Evolutionary conservation across 768 basidiomycete species (phyloP).

Genomic region (Mycena olivaceomarginata): DNA sequence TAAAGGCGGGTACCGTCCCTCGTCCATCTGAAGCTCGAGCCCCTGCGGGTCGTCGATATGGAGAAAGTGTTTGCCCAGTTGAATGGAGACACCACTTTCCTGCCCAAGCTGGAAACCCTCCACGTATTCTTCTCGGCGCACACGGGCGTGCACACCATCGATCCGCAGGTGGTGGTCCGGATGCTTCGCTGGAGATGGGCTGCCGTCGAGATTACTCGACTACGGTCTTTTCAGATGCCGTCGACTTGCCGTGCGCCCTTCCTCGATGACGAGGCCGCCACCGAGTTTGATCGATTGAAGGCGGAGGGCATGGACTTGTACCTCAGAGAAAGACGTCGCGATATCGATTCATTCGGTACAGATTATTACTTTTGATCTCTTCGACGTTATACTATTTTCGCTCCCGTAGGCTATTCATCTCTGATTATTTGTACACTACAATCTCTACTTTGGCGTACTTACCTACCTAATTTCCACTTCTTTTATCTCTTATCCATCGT

Average conservation of each 20-base stretch:
- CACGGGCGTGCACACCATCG: background rate
- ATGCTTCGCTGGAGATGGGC: slow-evolving; percentile 28
- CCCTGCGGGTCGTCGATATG: background rate
- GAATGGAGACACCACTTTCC: background rate
- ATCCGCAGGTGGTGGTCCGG: background rate
- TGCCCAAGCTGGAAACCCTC: slow-evolving; percentile 27
- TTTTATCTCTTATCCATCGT: too few relatives aligned
- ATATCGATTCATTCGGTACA: background rate
- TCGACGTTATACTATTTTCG: too few relatives aligned
- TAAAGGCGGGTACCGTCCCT: background rate
- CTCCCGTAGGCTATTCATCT: too few relatives aligned
- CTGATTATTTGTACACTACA: too few relatives aligned
- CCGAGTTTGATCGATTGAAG: slow-evolving; percentile 6
- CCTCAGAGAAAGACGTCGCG: background rate
- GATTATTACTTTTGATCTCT: too few relatives aligned
- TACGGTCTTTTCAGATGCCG: slow-evolving; percentile 19
- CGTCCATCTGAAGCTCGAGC: background rate
- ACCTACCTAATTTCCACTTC: too few relatives aligned
- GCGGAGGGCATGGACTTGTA: slow-evolving; percentile 12
- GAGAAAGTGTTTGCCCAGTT: background rate
- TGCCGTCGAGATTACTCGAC: slow-evolving; percentile 7
- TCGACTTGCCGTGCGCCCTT: background rate
- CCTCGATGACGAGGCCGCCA: background rate
- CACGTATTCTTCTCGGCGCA: background rate
- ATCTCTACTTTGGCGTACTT: too few relatives aligned